Evolutionary conservation across 2,329 filamentous ascomycete genomes (phyloP), one percentile per base, ranked within the genome.

Genomic region (Fusarium acutatum): DNA sequence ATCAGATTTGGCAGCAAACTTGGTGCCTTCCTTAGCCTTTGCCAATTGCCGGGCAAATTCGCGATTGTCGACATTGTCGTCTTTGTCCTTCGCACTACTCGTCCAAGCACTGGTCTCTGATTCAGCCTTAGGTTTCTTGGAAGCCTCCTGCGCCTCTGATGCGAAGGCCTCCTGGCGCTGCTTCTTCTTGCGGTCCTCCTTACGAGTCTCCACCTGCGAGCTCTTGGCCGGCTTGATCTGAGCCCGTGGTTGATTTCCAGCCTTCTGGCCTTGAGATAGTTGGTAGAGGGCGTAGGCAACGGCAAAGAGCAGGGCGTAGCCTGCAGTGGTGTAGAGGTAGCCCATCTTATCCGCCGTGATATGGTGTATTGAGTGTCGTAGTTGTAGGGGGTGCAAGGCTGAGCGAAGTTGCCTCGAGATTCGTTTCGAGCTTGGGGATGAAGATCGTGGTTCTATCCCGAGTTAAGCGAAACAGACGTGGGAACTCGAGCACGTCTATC

Each of bases 11-110:
- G 83, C 81, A 68, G 82, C 84, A 76, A 89, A 88, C 78, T 89
- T 89, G 71, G 88, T 89, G 66, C 94, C 94, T 73, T 93, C 87
- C 84, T 94, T 92, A 57, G 92, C 88, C 77, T 88, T 92, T 64
- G 90, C 85, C 75, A 96, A 87, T 80, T 93, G 92, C 77, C 89
- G 89, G 37, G 94, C 94, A 81, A 96, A 96, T 74, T 95, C 93
- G 77, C 88, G 89, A 80, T 93, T 92, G 79, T 92, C 90, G 63
- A 90, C 86, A 49, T 88, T 88, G 67, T 92, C 90, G 38, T 82
- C 76, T 44, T 78, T 71, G 28, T 82, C 76, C 44, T 79, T 69
- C 47, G 72, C 78, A 56, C 69, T 82, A 66, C 75, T 80, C 56
- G 80, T 67, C 50, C 76, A 75, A 37, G 79, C 68, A 43, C 47